Percentiles rank a stretch among this genome's conserved stretches.
phyloP scores from a whole-genome alignment of 2,329 filamentous ascomycete species.

The Fusarium transvaalense region DNA sequence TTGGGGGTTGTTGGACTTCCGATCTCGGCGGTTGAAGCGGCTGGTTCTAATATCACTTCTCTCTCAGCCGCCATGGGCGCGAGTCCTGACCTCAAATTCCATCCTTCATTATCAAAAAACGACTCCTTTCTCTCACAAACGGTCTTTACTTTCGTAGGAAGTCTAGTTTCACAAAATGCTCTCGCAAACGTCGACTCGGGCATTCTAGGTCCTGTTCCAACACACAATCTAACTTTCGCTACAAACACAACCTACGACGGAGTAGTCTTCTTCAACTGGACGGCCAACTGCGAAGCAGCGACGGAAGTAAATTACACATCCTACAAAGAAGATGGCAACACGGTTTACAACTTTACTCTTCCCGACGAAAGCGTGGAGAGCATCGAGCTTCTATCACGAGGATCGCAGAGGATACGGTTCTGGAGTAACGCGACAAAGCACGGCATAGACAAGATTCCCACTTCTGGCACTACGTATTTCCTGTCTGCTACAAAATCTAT shows the following conservation, averaged over 20 bases:
- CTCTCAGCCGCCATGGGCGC: slow-evolving; percentile 33
- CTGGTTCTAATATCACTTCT: slow-evolving; percentile 18
- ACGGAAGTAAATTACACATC: slow-evolving; percentile 36
- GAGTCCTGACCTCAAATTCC: neutral
- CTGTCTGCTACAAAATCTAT: slow-evolving; percentile 34
- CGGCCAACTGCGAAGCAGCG: slow-evolving; percentile 35
- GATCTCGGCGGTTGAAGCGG: slow-evolving; percentile 11
- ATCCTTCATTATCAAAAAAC: slow-evolving; percentile 27
- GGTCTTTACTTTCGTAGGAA: slow-evolving; percentile 40
- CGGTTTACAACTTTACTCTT: slow-evolving; percentile 39
- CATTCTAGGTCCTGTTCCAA: slow-evolving; percentile 32
- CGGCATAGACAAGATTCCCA: slow-evolving; percentile 24
- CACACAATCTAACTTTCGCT: slow-evolving; percentile 35
- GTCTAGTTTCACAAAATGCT: slow-evolving; percentile 35
- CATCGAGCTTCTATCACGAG: slow-evolving; percentile 18
- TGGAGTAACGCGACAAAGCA: slow-evolving; percentile 26
- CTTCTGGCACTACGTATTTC: slow-evolving; percentile 26
- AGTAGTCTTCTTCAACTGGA: slow-evolving; percentile 39
- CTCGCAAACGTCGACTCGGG: slow-evolving; percentile 41
- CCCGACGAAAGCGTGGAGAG: slow-evolving; percentile 28
- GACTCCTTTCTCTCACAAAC: slow-evolving; percentile 34
- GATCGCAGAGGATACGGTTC: slow-evolving; percentile 23
- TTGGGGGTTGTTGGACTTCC: slow-evolving; percentile 37
- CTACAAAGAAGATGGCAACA: slow-evolving; percentile 16
- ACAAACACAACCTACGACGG: slow-evolving; percentile 39